These are phyloP conservation scores for Plasmodium knowlesi DNA, from an alignment of 169 alveolate genomes.

Conservation along the genomic window DNA sequence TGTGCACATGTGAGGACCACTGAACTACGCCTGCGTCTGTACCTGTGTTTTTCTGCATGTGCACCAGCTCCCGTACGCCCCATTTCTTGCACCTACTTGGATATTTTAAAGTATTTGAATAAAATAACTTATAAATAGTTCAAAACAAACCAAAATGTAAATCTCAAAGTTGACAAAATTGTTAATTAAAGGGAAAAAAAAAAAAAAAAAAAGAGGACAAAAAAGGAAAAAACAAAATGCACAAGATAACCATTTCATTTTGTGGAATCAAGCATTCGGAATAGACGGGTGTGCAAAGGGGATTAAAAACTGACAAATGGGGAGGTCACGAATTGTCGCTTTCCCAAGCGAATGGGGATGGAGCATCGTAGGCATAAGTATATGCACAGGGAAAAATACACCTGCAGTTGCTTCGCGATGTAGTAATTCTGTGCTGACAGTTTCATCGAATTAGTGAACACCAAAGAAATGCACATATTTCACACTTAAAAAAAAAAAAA, in stretches of 20 bases:
- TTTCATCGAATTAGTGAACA: not conserved
- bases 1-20: not conserved
- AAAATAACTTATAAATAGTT: not conserved
- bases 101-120: slow-evolving; percentile 5
- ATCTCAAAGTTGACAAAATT: slow-evolving; percentile 10
- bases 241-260: not conserved
- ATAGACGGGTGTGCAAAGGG: not conserved
- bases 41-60: not conserved
- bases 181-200: not conserved
- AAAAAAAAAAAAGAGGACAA: not conserved
- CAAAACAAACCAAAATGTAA: not conserved
- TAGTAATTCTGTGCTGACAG: not conserved
- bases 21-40: not conserved
- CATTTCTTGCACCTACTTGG: not conserved
- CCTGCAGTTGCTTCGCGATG: not conserved
- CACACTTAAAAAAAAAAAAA: not conserved
- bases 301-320: not conserved
- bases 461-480: not conserved
- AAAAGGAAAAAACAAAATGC: not conserved
- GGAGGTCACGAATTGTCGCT: not conserved
- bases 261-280: not conserved
- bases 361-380: not conserved
- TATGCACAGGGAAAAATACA: not conserved
- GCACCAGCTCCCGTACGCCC: not conserved
- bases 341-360: not conserved